phyloP scores from a whole-genome alignment of 352 stramenopile genomes.

The Pythium phragmitis region DNA sequence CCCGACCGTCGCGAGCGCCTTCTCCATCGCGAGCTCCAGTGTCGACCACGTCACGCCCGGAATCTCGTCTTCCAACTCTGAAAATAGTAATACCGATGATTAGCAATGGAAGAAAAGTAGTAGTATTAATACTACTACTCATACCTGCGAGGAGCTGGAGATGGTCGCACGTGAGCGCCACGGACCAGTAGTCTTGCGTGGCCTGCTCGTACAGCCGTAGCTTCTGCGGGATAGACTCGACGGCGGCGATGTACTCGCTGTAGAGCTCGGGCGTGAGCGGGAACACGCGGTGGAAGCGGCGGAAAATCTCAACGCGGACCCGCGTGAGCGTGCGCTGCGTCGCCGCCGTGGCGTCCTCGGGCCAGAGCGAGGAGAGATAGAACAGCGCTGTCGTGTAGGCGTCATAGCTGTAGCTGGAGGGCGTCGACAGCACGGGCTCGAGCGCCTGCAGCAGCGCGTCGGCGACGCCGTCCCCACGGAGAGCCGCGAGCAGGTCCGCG shows the following conservation, averaged over 20 bases:
- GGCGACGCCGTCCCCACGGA: slow-evolving; percentile 4
- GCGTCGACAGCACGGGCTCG: slow-evolving; percentile 8
- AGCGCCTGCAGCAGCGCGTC: slow-evolving; percentile 16
- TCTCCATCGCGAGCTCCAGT: slow-evolving; percentile 34
- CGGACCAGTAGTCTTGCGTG: slow-evolving; percentile 53
- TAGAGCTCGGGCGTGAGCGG: slow-evolving; percentile 63
- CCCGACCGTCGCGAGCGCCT: slow-evolving; percentile 36
- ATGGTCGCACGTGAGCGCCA: slow-evolving; percentile 41
- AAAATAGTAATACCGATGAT: background rate
- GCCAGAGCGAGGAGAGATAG: slow-evolving; percentile 24
- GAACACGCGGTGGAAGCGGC: slow-evolving; percentile 49
- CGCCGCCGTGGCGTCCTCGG: slow-evolving; percentile 12
- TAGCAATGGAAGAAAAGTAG: background rate
- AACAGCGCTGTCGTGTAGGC: slow-evolving; percentile 27
- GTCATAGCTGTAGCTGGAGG: slow-evolving; percentile 23
- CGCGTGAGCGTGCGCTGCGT: slow-evolving; percentile 26
- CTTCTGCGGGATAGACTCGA: slow-evolving; percentile 19
- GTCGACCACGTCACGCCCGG: slow-evolving; percentile 6
- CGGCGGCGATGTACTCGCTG: slow-evolving; percentile 48
- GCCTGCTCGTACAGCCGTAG: slow-evolving; percentile 44
- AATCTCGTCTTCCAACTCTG: slow-evolving; percentile 17
- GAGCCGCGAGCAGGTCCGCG: slow-evolving; percentile 6
- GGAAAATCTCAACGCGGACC: slow-evolving; percentile 38
- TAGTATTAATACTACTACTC: slow-evolving; percentile 1
- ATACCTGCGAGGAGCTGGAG: slow-evolving; percentile 39